Evolutionary conservation across 2,329 filamentous ascomycete genomes (phyloP).

Genomic region (Aspergillus floridensis): DNA sequence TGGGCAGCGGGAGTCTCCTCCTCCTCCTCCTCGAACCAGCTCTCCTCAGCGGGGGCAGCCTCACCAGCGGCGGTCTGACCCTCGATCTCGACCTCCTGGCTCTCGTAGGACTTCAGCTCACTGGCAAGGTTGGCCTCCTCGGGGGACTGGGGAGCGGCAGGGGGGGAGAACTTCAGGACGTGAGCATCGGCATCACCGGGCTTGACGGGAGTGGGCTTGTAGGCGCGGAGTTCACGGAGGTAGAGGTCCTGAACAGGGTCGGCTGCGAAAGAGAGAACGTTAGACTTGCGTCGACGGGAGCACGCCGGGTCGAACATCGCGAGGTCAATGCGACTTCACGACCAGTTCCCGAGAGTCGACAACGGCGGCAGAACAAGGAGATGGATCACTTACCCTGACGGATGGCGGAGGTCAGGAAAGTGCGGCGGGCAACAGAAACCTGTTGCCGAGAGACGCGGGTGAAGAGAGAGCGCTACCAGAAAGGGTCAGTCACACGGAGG

Average conservation of each 20-base stretch:
- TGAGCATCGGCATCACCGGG: constrained; percentile 83
- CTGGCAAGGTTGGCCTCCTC: constrained; percentile 91
- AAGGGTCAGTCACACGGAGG: constrained; percentile 10
- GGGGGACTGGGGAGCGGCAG: constrained; percentile 79
- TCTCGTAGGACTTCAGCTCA: constrained; percentile 92
- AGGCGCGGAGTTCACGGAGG: constrained; percentile 90
- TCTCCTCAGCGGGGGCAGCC: constrained; percentile 61
- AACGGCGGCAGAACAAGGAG: constrained; percentile 16
- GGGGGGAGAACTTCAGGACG: constrained; percentile 80
- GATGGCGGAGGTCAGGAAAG: constrained; percentile 61
- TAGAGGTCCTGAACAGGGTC: constrained; percentile 98
- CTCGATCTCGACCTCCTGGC: constrained; percentile 90
- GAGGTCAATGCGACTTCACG: background rate
- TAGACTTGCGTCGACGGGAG: constrained; percentile 9
- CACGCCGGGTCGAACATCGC: background rate
- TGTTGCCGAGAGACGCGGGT: constrained; percentile 60
- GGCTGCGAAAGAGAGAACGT: constrained; percentile 55
- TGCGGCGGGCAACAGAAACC: constrained; percentile 57
- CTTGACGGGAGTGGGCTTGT: constrained; percentile 84
- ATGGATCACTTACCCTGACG: constrained; percentile 56
- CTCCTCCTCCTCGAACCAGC: constrained; percentile 80
- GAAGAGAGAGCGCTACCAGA: constrained; percentile 58
- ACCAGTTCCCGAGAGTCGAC: constrained; percentile 15
- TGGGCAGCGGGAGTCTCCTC: constrained; percentile 49
- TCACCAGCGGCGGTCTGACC: constrained; percentile 68